phyloP scores from a whole-genome alignment of 148 eudicot genomes.

The Camellia sinensis region DNA sequence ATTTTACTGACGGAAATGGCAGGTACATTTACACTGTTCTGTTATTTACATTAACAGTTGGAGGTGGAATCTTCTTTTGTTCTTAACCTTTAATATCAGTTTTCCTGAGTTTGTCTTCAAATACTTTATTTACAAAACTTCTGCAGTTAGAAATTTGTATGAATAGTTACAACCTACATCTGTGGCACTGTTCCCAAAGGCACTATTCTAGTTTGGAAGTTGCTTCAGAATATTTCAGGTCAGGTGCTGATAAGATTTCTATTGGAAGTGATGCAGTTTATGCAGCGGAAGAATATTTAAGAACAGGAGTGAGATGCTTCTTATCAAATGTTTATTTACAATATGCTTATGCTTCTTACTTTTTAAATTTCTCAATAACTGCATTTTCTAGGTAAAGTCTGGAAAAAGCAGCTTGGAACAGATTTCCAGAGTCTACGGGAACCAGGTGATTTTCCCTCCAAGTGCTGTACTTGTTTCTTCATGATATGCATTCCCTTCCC shows the following conservation, averaged over 20 bases:
- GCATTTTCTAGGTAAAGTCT: conserved; percentile 58
- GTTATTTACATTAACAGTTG: neutral
- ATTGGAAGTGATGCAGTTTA: conserved; percentile 98
- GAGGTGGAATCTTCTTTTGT: neutral
- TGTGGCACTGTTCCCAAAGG: conserved; percentile 34
- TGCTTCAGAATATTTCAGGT: conserved; percentile 98
- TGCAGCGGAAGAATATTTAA: conserved; percentile 90
- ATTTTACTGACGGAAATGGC: conserved; percentile 93
- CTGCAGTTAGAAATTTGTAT: neutral
- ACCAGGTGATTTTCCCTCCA: conserved; percentile 67
- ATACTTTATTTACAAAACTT: neutral
- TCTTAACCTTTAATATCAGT: neutral
- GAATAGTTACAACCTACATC: neutral
- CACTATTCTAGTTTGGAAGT: conserved; percentile 94
- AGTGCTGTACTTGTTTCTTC: neutral
- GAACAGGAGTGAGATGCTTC: conserved; percentile 51
- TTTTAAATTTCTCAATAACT: neutral
- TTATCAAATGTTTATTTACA: neutral
- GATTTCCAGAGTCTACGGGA: conserved; percentile 81
- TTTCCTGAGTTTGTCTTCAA: neutral
- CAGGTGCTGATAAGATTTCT: conserved; percentile 96
- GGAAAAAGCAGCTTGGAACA: conserved; percentile 73
- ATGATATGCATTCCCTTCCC: neutral
- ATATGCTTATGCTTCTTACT: neutral
- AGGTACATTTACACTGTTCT: conserved; percentile 42